phyloP scores from a whole-genome alignment of 1,284 basidiomycete genomes.

The Caloboletus inedulis region DNA sequence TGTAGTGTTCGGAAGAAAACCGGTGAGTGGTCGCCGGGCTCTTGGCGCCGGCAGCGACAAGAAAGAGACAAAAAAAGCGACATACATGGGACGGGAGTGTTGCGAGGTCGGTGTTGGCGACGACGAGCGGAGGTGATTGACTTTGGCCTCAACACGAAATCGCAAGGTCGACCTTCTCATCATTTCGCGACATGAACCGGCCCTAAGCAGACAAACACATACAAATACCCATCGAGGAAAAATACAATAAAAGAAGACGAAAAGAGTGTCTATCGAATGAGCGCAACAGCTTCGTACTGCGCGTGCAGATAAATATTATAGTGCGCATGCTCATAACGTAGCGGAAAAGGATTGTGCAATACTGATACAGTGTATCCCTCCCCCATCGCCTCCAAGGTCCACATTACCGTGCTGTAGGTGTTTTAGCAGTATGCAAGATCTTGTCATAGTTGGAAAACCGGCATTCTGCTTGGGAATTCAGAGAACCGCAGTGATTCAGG shows the following conservation, averaged over 20 bases:
- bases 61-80: constrained; percentile 3
- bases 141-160: constrained; percentile 27
- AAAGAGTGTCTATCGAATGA: neutral
- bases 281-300: constrained; percentile 4
- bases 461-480: constrained; percentile 7
- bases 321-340: constrained; percentile 27
- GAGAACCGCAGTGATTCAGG: neutral
- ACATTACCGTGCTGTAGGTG: constrained; percentile 29
- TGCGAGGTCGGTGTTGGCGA: constrained; percentile 26
- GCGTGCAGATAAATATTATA: constrained; percentile 26
- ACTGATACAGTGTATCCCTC: constrained; percentile 33
- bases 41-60: neutral
- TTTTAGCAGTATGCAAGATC: constrained; percentile 34
- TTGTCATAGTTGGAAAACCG: constrained; percentile 15
- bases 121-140: constrained; percentile 31
- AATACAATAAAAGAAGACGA: neutral
- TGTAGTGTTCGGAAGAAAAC: constrained; percentile 21
- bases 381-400: constrained; percentile 15
- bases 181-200: constrained; percentile 29
- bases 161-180: constrained; percentile 19
- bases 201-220: constrained; percentile 34
- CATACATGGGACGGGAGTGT: constrained; percentile 20
- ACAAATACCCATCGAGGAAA: constrained; percentile 19
- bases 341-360: constrained; percentile 17
- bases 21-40: constrained; percentile 19